Percentiles rank a stretch among this genome's conserved stretches.
phyloP scores from a whole-genome alignment of 495 filamentous ascomycete species.

The Penicillium subrubescens region DNA sequence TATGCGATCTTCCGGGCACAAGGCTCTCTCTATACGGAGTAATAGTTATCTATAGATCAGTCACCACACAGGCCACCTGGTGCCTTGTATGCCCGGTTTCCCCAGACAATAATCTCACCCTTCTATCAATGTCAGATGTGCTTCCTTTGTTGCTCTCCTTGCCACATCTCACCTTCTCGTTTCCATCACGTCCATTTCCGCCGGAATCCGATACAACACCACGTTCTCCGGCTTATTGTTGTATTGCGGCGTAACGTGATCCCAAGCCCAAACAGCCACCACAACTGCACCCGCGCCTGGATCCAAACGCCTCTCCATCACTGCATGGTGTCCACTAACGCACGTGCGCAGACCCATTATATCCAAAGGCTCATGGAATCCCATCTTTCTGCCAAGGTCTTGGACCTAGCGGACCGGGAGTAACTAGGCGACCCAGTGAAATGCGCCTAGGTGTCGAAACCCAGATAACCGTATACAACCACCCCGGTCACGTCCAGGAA shows the following conservation, averaged over 20 bases:
- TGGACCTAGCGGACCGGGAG: conserved; percentile 15
- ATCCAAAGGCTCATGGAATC: conserved; percentile 24
- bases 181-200: conserved; percentile 8
- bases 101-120: background rate
- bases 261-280: conserved; percentile 52
- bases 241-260: conserved; percentile 7
- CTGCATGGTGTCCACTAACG: conserved; percentile 40
- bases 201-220: conserved; percentile 15
- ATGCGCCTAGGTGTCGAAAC: conserved; percentile 2
- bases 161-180: background rate
- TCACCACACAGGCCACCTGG: background rate
- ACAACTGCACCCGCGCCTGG: conserved; percentile 36
- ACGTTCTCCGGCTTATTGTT: conserved; percentile 10
- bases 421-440: conserved; percentile 13
- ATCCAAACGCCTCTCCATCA: conserved; percentile 50
- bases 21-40: background rate
- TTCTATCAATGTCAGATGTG: background rate
- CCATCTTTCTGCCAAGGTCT: conserved; percentile 17
- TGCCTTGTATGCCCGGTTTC: background rate
- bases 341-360: conserved; percentile 28
- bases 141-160: background rate
- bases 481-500: conserved; percentile 7
- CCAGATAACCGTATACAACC: conserved; percentile 4
- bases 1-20: background rate
- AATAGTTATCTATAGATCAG: background rate